Base-by-base conservation (phyloP, 208 protist genomes). In the Wallacemonas sp. region DNA sequence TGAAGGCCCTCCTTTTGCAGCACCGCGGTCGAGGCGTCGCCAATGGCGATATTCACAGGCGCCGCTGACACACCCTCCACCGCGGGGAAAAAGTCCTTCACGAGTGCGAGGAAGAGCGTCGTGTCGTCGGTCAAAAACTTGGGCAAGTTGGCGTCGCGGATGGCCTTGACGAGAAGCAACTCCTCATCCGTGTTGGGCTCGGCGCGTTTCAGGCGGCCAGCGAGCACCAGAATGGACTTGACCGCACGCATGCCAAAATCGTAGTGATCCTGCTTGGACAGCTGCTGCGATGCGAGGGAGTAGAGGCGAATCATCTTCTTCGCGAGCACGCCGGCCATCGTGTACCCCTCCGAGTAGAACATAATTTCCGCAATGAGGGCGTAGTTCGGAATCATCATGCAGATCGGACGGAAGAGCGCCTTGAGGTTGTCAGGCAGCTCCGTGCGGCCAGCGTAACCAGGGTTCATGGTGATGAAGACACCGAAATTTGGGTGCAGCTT, bases 401-500 rank as follows among this genome's bases (percentile, higher is more conserved):
- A 96, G 32, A 98, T 95, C 5, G 97, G 97, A 12, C 97, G 89
- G 76, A 98, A 98, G 17, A 99, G 71, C 11, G 92, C 91, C 83
- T 99, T 99, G 5, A 99, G 65, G 75, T 99, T 99, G 78, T 99
- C 98, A 1, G 98, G 98, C 49, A 99, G 85, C 73, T 98, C 96
- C 9, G 93, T 97, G 61, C 98, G 88, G 1, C 98, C 98, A 41
- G 98, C 95, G 80, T 99, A 99, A 48, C 97, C 97, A 24, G 97
- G 97, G 71, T 99, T 99, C 97, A 99, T 99, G 32, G 97, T 99
- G 76, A 99, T 97, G 78, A 97, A 98, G 19, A 98, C 93, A 69
- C 95, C 94, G 72, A 98, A 97, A 71, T 97, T 95, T 30, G 69
- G 77, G 76, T 94, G 88, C 49, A 98, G 76, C 64, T 88, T 90